A percentile compares a stretch with the other conserved stretches of the same genome.
Evolutionary conservation across 2,329 filamentous ascomycete genomes (phyloP).

Genomic region (Fonsecaea nubica): DNA sequence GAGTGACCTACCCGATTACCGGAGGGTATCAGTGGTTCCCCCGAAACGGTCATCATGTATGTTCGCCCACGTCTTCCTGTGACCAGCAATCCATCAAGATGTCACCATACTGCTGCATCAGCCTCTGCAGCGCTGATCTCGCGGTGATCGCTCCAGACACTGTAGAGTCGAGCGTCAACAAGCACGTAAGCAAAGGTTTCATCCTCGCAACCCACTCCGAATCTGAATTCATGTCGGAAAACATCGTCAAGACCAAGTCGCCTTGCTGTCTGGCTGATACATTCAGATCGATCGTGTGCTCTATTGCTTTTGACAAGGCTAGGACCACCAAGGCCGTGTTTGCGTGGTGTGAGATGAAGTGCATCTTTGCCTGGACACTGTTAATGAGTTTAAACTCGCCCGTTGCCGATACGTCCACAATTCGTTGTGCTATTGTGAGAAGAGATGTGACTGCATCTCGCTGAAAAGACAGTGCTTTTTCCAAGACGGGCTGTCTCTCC

Average conservation of each 20-base stretch:
- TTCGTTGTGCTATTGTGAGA: constrained; percentile 25
- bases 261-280: constrained; percentile 1
- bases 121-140: constrained; percentile 22
- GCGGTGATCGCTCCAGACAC: constrained; percentile 29
- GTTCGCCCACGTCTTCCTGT: constrained; percentile 16
- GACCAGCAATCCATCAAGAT: constrained; percentile 32
- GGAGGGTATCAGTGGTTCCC: neutral
- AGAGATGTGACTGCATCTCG: constrained; percentile 22
- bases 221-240: constrained; percentile 1
- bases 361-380: constrained; percentile 27
- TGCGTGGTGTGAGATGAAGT: constrained; percentile 31
- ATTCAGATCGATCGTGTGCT: constrained; percentile 29
- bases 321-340: constrained; percentile 28
- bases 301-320: constrained; percentile 26
- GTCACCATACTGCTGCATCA: constrained; percentile 31
- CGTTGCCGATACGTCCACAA: constrained; percentile 26
- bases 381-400: constrained; percentile 31
- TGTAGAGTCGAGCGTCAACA: constrained; percentile 23
- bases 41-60: neutral
- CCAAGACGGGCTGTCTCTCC: constrained; percentile 11
- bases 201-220: constrained; percentile 23
- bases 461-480: constrained; percentile 18
- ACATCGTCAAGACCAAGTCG: neutral
- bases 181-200: constrained; percentile 29
- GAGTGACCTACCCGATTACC: neutral